These are phyloP conservation scores for Penicillium sp. DNA, from an alignment of 2,329 filamentous ascomycete species.

Conservation along the genomic window DNA sequence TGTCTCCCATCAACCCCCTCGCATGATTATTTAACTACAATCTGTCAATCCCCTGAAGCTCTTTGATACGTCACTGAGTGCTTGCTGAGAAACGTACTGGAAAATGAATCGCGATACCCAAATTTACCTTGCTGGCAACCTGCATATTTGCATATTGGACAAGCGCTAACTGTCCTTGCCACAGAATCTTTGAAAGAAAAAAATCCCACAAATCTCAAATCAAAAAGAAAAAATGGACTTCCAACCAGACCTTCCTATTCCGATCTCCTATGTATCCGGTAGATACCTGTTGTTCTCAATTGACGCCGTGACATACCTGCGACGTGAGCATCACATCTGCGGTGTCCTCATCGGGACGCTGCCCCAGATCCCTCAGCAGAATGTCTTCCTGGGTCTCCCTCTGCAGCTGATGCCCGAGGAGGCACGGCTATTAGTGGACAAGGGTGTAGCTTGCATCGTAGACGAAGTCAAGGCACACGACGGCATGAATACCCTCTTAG, in stretches of 20 bases:
- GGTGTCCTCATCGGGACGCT: slow-evolving; percentile 83
- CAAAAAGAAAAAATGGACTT: slow-evolving; percentile 31
- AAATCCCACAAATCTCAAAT: slow-evolving; percentile 6
- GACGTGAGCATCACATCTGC: slow-evolving; percentile 77
- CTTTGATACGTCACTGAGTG: slow-evolving; percentile 41
- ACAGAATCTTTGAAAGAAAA: slow-evolving; percentile 16
- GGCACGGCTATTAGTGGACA: slow-evolving; percentile 74
- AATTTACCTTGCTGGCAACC: background rate
- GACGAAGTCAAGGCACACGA: slow-evolving; percentile 73
- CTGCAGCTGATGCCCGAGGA: slow-evolving; percentile 90
- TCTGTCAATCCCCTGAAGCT: slow-evolving; percentile 83
- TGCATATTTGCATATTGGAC: slow-evolving; percentile 1
- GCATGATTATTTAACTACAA: slow-evolving; percentile 66
- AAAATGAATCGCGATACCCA: slow-evolving; percentile 30
- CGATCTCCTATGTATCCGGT: slow-evolving; percentile 75
- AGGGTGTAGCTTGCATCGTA: slow-evolving; percentile 72
- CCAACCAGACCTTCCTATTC: slow-evolving; percentile 57
- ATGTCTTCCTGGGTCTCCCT: slow-evolving; percentile 85
- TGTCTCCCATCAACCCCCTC: slow-evolving; percentile 17
- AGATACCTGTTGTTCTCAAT: slow-evolving; percentile 90
- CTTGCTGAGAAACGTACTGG: slow-evolving; percentile 45
- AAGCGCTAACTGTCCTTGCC: slow-evolving; percentile 17
- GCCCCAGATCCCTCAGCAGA: slow-evolving; percentile 90
- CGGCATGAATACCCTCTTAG: slow-evolving; percentile 59
- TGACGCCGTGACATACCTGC: slow-evolving; percentile 72